Evolutionary conservation across 1,284 basidiomycete species (phyloP), one percentile per base, ranked within the genome.

Genomic region (Irpex sp.): DNA sequence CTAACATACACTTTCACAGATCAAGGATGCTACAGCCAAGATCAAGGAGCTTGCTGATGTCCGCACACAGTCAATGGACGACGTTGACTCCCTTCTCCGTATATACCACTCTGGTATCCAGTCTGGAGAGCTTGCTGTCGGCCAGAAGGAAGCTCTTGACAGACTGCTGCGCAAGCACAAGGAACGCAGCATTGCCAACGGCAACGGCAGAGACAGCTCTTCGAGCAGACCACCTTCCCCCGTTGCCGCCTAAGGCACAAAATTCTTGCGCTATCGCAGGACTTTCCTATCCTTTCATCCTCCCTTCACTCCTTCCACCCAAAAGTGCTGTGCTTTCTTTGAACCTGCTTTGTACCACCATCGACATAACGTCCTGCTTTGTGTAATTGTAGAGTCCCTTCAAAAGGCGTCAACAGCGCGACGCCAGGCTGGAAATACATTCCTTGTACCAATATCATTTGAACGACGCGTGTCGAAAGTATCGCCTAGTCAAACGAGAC

Each of bases 41-140:
- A 98, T 99, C 85, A 99, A 88, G 89, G 94, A 98, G 79, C 89
- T 99, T 64, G 97, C 97, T 19, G 97, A 99, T 74, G 94, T 99
- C 61, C 91, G 94, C 69, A 98, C 96, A 36, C 97, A 99, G 78
- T 94, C 93, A 21, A 98, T 99, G 92, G 97, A 99, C 75, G 97
- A 99, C 75, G 97, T 99, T 66, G 97, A 99, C 78, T 93, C 93
- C 48, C 90, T 99, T 57, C 85, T 99, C 52, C 93, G 97, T 75
- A 86, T 98, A 54, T 98, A 97, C 78, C 94, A 96, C 82, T 91
- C 91, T 56, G 94, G 90, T 47, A 94, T 96, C 73, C 86, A 91
- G 74, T 89, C 88, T 56, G 94, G 94, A 66, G 88, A 92, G 75
- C 89, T 97, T 68, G 88, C 86, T 62, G 88, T 96, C 58, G 94